Evolutionary conservation across 2,329 filamentous ascomycete genomes (phyloP), one percentile per base, ranked within the genome.

Genomic region (Ceratocystis lukuohia): DNA sequence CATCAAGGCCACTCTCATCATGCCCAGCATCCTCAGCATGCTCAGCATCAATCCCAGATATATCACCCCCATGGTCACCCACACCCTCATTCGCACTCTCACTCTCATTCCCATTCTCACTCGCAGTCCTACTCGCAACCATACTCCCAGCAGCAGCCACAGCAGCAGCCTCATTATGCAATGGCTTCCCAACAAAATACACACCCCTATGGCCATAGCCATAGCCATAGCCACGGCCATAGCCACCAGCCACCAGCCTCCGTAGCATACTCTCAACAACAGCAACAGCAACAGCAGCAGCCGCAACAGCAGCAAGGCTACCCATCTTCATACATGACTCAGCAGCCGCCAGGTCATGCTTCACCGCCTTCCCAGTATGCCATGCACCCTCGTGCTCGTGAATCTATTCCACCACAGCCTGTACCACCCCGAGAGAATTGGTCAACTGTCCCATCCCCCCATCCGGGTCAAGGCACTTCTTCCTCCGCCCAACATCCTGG

Each of bases 1-100:
- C 80, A 82, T 68, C 77, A 79, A 66, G 69, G 77, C 12, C 79
- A 80, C 68, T 70, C 74, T 0, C 74, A 75, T 2, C 82, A 82
- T 65, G 45, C 69, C 76, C 67, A 15, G 75, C 76, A 25, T 77
- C 77, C n/a, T 80, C 81, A 5, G 79, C 82, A n/a, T 77, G 80
- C n/a, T 77, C 82, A 84, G 69, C 85, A 84, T 66, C 75, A 77
- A 0, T 72, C 76, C 8, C 81, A 84, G 71, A 65, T 67, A 45
- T 67, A 67, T 75, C 76, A n/a, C 71, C 77, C 17, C 71, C 77
- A 57, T 25, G 28, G 65, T 28, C 65, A 64, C n/a, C 41, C 61
- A 3, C 41, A 64, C 25, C 33, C 61, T 3, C 65, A 67, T 63
- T 65, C 71, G 64, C 65, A 69, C 22, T 69, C 68, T 64, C 71